These are phyloP conservation scores for Lachnellula occidentalis DNA, from an alignment of 2,329 filamentous ascomycete species.

Conservation along the genomic window DNA sequence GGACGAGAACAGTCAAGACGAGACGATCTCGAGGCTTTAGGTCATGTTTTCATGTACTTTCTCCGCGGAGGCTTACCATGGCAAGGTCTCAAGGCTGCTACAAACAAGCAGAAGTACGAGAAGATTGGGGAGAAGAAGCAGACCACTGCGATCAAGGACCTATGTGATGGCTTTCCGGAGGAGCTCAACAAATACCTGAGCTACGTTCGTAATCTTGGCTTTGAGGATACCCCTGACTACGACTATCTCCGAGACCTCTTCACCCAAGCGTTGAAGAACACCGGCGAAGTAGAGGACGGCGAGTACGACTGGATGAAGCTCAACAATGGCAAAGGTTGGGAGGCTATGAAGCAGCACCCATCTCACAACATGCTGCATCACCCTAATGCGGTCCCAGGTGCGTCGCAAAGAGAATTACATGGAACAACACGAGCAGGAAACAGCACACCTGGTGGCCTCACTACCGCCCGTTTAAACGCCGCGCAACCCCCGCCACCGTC, in stretches of 20 bases:
- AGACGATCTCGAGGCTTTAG: constrained; percentile 87
- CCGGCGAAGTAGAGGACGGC: constrained; percentile 91
- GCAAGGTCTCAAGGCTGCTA: constrained; percentile 69
- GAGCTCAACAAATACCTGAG: constrained; percentile 97
- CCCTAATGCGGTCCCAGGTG: constrained; percentile 70
- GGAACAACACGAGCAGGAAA: constrained; percentile 61
- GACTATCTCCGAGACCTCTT: constrained; percentile 96
- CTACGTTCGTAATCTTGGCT: constrained; percentile 95
- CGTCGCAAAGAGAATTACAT: constrained; percentile 80
- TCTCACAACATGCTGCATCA: constrained; percentile 70
- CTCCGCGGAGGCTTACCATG: constrained; percentile 65
- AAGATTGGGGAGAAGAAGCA: constrained; percentile 99
- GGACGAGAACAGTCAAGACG: constrained; percentile 92
- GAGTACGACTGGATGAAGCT: constrained; percentile 99
- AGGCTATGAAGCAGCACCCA: constrained; percentile 66
- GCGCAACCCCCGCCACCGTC: constrained; percentile 84
- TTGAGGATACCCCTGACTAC: constrained; percentile 97
- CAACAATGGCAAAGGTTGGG: constrained; percentile 86
- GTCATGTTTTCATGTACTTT: constrained; percentile 73
- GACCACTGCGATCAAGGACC: constrained; percentile 91
- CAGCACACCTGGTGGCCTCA: constrained; percentile 55
- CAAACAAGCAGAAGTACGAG: constrained; percentile 96
- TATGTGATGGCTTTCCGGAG: constrained; percentile 93
- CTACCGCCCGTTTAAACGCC: constrained; percentile 87
- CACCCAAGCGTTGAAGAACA: constrained; percentile 90